Percentiles rank a stretch among this genome's conserved stretches.
Conservation (phyloP, 2,329 filamentous ascomycete genomes). For the Dissoconium aciculare region DNA sequence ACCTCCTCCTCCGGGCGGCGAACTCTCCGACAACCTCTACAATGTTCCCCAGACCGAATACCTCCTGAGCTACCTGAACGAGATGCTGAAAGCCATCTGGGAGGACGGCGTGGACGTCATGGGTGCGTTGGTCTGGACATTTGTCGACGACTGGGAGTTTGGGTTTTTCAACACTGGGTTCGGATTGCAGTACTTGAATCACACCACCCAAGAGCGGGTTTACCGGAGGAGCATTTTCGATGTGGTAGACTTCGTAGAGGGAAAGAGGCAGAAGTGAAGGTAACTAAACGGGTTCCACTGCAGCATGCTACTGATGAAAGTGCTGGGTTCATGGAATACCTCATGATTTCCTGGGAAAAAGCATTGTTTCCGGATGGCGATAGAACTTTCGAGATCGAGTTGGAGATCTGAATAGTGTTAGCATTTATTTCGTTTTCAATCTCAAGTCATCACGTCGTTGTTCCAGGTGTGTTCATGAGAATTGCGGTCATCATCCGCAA, state of each 20-base stretch:
- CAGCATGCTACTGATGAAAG: too few relatives aligned
- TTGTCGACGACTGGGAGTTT: conserved; percentile 29
- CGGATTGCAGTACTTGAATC: conserved; percentile 37
- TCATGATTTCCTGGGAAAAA: too few relatives aligned
- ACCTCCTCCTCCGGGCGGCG: conserved; percentile 31
- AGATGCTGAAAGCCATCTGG: conserved; percentile 20
- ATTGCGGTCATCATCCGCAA: too few relatives aligned
- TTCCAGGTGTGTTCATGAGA: too few relatives aligned
- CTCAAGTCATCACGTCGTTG: too few relatives aligned
- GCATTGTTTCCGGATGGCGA: too few relatives aligned
- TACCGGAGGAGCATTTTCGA: conserved; percentile 27
- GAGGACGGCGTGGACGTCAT: conserved; percentile 22
- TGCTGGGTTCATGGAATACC: too few relatives aligned
- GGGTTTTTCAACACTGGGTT: conserved; percentile 37
- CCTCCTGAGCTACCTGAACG: conserved; percentile 34
- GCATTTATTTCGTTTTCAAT: too few relatives aligned
- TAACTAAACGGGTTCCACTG: too few relatives aligned
- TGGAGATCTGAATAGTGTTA: too few relatives aligned
- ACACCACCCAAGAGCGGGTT: conserved; percentile 24
- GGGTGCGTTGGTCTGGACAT: conserved; percentile 20
- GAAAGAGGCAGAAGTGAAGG: conserved; percentile 2
- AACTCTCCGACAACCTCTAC: conserved; percentile 37
- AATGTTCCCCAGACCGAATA: conserved; percentile 41
- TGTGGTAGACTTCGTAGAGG: conserved; percentile 21
- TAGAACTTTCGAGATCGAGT: too few relatives aligned